A percentile compares a stretch with the other conserved stretches of the same genome.
Conservation (phyloP, 768 basidiomycete genomes). For the Suillus fuscotomentosus region DNA sequence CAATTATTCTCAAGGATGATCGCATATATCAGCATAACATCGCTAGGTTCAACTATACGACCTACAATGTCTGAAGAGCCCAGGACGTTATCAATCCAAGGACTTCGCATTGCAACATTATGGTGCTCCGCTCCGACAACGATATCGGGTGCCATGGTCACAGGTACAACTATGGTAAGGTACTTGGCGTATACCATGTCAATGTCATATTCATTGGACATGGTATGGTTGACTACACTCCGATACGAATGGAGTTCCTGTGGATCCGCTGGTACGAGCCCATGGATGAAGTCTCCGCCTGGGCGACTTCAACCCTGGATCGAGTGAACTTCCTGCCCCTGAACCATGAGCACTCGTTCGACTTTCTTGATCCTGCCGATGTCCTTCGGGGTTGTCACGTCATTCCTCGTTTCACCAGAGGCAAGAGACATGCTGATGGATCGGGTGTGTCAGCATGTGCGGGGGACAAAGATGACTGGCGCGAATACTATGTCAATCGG, state of each 20-base stretch:
- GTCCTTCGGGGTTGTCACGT: slow-evolving; percentile 3
- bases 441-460: not conserved
- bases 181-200: slow-evolving; percentile 3
- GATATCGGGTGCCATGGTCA: not conserved
- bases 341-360: not conserved
- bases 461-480: too few relatives aligned
- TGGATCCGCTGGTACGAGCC: slow-evolving; percentile 3
- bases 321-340: not conserved
- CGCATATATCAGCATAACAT: not conserved
- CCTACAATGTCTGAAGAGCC: not conserved
- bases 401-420: not conserved
- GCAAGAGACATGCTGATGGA: not conserved
- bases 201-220: not conserved
- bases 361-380: slow-evolving; percentile 2
- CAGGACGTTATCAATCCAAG: not conserved
- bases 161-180: not conserved
- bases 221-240: not conserved
- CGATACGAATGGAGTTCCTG: not conserved
- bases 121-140: not conserved
- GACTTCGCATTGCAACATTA: not conserved
- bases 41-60: slow-evolving; percentile 1
- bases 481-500: not conserved
- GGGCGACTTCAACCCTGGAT: not conserved
- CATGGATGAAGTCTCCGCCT: not conserved
- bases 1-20: too few relatives aligned